Conservation (phyloP, 768 basidiomycete species). For the Pleurotus eryngii region DNA sequence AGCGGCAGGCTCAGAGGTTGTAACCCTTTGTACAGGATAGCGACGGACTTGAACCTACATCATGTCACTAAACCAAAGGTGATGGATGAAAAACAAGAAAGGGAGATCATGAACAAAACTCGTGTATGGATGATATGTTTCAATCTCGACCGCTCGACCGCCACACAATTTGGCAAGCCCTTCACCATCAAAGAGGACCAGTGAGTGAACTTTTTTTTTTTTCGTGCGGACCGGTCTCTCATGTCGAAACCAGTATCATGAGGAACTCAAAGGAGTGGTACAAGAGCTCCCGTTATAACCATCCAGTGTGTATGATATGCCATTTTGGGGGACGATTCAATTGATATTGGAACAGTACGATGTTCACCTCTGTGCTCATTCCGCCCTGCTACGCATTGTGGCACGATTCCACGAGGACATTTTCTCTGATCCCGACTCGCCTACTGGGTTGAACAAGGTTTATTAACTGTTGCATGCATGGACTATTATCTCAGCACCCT, state of each 20-base stretch:
- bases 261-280: slow-evolving; percentile 77
- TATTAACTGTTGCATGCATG: background rate
- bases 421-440: slow-evolving; percentile 65
- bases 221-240: background rate
- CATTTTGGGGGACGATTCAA: too few relatives aligned
- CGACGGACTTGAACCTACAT: slow-evolving; percentile 86
- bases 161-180: slow-evolving; percentile 88
- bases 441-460: slow-evolving; percentile 71
- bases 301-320: slow-evolving; percentile 35
- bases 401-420: slow-evolving; percentile 75
- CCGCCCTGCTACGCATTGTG: slow-evolving; percentile 65
- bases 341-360: slow-evolving; percentile 48
- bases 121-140: slow-evolving; percentile 92
- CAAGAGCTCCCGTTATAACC: slow-evolving; percentile 60
- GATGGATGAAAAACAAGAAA: slow-evolving; percentile 70
- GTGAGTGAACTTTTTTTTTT: slow-evolving; percentile 30
- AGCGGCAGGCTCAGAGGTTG: too few relatives aligned
- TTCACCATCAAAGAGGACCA: slow-evolving; percentile 85
- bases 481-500: background rate
- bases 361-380: slow-evolving; percentile 72
- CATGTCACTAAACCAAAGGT: slow-evolving; percentile 57
- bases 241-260: slow-evolving; percentile 44
- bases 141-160: slow-evolving; percentile 83
- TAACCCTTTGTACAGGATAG: slow-evolving; percentile 48
- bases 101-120: slow-evolving; percentile 81